Evolutionary conservation across 768 basidiomycete genomes (phyloP).

Genomic region (Lactifluus hygrophoroides): DNA sequence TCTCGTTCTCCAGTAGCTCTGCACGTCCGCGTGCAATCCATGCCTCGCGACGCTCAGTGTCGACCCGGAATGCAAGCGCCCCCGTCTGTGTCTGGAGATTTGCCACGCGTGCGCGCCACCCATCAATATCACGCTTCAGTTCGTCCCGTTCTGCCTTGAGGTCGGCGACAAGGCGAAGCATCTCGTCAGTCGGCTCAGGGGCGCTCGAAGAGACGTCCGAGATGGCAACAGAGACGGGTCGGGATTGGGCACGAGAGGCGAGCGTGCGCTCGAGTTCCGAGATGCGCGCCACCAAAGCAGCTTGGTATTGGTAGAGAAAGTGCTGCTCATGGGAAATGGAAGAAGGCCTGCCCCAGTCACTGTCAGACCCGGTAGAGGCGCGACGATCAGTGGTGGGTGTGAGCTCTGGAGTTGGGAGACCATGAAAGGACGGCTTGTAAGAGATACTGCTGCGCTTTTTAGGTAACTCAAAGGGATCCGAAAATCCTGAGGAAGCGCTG

Average conservation of each 20-base stretch:
- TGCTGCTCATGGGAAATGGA: constrained; percentile 54
- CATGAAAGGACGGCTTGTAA: constrained; percentile 47
- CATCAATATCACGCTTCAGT: constrained; percentile 78
- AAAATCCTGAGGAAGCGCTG: constrained; percentile 23
- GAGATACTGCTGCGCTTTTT: constrained; percentile 63
- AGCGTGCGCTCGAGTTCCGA: constrained; percentile 70
- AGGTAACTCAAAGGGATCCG: constrained; percentile 29
- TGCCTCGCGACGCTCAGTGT: constrained; percentile 72
- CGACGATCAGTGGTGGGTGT: constrained; percentile 52
- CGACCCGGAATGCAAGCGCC: constrained; percentile 58
- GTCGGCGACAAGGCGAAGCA: constrained; percentile 65
- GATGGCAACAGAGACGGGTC: constrained; percentile 36
- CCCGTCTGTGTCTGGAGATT: constrained; percentile 66
- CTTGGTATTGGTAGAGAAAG: constrained; percentile 81
- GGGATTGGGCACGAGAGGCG: constrained; percentile 35
- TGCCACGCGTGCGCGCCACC: constrained; percentile 70
- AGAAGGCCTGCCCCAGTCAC: constrained; percentile 21
- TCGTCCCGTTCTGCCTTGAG: constrained; percentile 86
- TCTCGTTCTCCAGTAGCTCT: constrained; percentile 60
- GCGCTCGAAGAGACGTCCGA: constrained; percentile 37
- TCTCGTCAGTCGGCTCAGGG: constrained; percentile 62
- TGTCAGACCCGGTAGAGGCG: constrained; percentile 31
- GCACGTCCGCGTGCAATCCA: constrained; percentile 76
- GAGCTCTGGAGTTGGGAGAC: constrained; percentile 65
- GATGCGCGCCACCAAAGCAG: constrained; percentile 73